Conservation (phyloP, 352 stramenopile genomes). For the Elongisporangium undulatum region DNA sequence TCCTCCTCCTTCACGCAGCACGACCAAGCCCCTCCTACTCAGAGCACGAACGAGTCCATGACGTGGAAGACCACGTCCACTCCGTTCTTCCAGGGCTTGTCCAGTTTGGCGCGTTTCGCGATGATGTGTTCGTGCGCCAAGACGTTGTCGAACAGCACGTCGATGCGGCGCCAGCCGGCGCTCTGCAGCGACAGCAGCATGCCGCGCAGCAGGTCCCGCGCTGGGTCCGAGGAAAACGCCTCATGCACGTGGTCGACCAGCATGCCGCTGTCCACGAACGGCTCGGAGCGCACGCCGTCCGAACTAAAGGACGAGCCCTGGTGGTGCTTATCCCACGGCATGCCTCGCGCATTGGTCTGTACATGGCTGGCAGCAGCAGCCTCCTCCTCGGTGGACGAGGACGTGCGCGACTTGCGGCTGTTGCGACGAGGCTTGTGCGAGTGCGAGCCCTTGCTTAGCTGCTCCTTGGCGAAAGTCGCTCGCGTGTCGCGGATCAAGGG, state of each 20-base stretch:
- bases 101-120: slow-evolving; percentile 56
- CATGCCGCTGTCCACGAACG: slow-evolving; percentile 48
- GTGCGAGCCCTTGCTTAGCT: too few relatives aligned
- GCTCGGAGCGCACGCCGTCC: slow-evolving; percentile 26
- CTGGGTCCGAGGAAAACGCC: slow-evolving; percentile 55
- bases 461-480: too few relatives aligned
- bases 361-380: too few relatives aligned
- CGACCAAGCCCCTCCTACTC: too few relatives aligned
- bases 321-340: slow-evolving; percentile 2
- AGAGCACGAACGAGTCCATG: slow-evolving; percentile 67
- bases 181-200: slow-evolving; percentile 77
- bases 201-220: slow-evolving; percentile 58
- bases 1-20: neutral
- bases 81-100: slow-evolving; percentile 53
- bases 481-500: slow-evolving; percentile 50
- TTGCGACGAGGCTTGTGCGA: too few relatives aligned
- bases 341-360: too few relatives aligned
- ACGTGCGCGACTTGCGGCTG: too few relatives aligned
- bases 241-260: slow-evolving; percentile 65
- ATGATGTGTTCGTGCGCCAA: slow-evolving; percentile 81
- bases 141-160: slow-evolving; percentile 64
- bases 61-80: slow-evolving; percentile 74
- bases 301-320: slow-evolving; percentile 9
- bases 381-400: too few relatives aligned
- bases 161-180: slow-evolving; percentile 65